phyloP scores from a whole-genome alignment of 2,329 filamentous ascomycete species.

The Botrytis medusae region DNA sequence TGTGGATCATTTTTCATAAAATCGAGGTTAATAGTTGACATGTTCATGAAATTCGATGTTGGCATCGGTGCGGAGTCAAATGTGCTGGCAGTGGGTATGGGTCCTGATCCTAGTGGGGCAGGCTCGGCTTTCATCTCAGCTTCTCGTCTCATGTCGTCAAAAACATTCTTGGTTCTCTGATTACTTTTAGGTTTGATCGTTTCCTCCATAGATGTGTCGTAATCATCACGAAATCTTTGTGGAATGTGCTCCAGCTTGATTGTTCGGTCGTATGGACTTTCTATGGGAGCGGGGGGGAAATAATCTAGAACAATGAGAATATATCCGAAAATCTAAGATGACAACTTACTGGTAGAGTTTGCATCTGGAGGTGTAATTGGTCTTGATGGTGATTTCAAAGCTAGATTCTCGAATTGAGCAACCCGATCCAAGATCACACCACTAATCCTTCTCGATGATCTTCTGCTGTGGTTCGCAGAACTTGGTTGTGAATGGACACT shows the following conservation, averaged over 20 bases:
- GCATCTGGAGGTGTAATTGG: constrained; percentile 64
- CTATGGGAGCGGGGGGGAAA: constrained; percentile 66
- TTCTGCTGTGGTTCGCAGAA: constrained; percentile 33
- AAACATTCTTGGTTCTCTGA: constrained; percentile 51
- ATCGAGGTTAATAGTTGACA: constrained; percentile 47
- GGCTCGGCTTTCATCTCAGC: constrained; percentile 54
- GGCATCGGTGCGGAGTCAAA: constrained; percentile 57
- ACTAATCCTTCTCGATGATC: constrained; percentile 52
- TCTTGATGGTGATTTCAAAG: constrained; percentile 46
- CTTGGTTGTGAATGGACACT: constrained; percentile 29
- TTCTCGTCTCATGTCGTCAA: constrained; percentile 59
- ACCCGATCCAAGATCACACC: constrained; percentile 62
- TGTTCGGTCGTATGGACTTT: constrained; percentile 56
- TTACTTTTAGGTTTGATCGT: constrained; percentile 59
- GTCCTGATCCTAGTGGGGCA: constrained; percentile 55
- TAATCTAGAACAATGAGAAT: constrained; percentile 49
- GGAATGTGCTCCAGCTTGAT: constrained; percentile 37
- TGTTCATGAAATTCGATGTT: constrained; percentile 56
- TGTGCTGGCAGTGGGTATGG: constrained; percentile 46
- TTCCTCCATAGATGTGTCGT: constrained; percentile 66
- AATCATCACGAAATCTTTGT: constrained; percentile 58
- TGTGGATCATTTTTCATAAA: constrained; percentile 44
- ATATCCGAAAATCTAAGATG: neutral
- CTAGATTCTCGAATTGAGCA: constrained; percentile 57
- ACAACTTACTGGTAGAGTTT: constrained; percentile 56